Base-by-base conservation (phyloP, 1,284 basidiomycete species). In the Mycena sp. region DNA sequence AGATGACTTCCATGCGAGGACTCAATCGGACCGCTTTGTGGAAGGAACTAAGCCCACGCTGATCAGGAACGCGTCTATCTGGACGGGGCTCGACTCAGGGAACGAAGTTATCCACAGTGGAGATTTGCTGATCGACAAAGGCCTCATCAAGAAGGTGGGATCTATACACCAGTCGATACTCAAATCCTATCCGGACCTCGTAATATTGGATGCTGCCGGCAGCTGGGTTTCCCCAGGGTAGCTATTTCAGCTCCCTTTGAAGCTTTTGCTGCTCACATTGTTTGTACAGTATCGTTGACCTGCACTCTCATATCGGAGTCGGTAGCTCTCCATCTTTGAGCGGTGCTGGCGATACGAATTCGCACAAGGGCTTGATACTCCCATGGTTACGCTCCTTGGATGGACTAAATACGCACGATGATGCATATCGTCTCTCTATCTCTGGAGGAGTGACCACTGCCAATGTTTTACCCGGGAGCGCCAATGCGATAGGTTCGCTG, bases 41-140 rank as follows among this genome's bases (percentile, higher is more conserved):
- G 69, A 77, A 9, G 89, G 87, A 7, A 92, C 91, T 1, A 80
- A 80, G 25, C 78, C 90, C 5, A 86, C 87, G 3, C 80, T 91
- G 65, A 85, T 96, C 64, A 83, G 81, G 73, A 95, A 95, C 72
- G 94, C 88, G 16, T 93, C 87, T 0, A 82, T 96, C n/a, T 95
- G 93, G 93, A 95, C 93, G 1, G 93, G 93, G 45, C 82, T 82
- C 50, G 76, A 85, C 32, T 80, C 85, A 41, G 90, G 89, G 3
- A 78, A 81, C 29, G 88, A 94, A 73, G 80, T 93, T 35, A 71
- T 93, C 23, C 73, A 82, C n/a, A n/a, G n/a, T 10, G 90, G 86
- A 0, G 85, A 89, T 67, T 66, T 90, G 17, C 72, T 87, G 4
- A 72, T 90, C 6, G 83, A 87, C 67, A 80, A 81, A 25, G 88